Evolutionary conservation across 2,329 filamentous ascomycete species (phyloP), one percentile per base, ranked within the genome.

Genomic region (Fusarium sp.): DNA sequence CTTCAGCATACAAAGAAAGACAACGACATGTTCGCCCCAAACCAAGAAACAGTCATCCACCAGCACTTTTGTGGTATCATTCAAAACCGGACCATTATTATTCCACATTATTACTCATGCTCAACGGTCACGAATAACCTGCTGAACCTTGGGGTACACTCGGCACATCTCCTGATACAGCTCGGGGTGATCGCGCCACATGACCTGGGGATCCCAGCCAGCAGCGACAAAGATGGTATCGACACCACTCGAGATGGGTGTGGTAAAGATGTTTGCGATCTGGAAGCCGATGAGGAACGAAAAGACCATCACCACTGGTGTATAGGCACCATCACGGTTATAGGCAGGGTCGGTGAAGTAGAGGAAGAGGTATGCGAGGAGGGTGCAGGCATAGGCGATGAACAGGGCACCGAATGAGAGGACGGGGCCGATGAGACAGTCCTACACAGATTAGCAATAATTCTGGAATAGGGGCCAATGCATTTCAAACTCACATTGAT

Each of bases 261-360:
- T 96, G 37, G 96, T 94, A 84, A 98, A 97, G 73, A 97, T 90
- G 82, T 97, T 93, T 81, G 92, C 93, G 69, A 98, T 93, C 82
- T 98, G 96, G 74, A 98, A 85, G 8, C 96, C 96, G 73, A 98
- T 95, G 62, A 98, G 85, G 85, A 98, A 98, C 0, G 95, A 87
- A 81, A 96, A 97, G 0, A 94, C 94, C 80, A 97, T 89, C 20
- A 97, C 88, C 10, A 97, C 91, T 0, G 92, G 88, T 0, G 94
- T 97, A 81, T 92, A 97, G 22, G 85, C 86, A 66, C 92, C 90
- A 13, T 87, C 83, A 20, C 78, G 75, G 83, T 97, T 97, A 87
- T 97, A 97, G 0, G 86, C 86, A 0, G 95, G 95, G n/a, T 92
- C 84, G 4, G 94, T 97, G 84, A 94, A 94, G 74, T 92, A 85